phyloP scores from a whole-genome alignment of 352 stramenopile species.

The Phytophthora pini region DNA sequence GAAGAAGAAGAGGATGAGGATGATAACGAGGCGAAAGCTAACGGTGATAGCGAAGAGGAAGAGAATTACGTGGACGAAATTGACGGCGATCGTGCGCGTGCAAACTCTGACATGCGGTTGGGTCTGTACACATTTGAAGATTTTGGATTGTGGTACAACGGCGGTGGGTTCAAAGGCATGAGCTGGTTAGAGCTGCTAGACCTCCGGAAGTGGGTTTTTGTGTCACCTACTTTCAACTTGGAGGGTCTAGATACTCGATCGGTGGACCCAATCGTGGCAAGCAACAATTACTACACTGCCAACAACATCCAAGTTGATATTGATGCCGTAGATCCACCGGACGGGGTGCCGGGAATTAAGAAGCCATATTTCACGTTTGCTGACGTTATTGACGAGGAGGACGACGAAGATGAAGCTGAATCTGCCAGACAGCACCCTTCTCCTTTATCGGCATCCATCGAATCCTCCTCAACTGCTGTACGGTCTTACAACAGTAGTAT shows the following conservation, averaged over 20 bases:
- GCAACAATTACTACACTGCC: slow-evolving; percentile 85
- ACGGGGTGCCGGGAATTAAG: slow-evolving; percentile 40
- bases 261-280: slow-evolving; percentile 75
- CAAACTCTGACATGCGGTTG: slow-evolving; percentile 58
- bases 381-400: slow-evolving; percentile 71
- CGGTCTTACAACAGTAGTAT: slow-evolving; percentile 58
- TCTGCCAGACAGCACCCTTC: slow-evolving; percentile 14
- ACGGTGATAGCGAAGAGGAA: slow-evolving; percentile 27
- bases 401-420: slow-evolving; percentile 61
- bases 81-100: slow-evolving; percentile 45
- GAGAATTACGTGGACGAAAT: slow-evolving; percentile 45
- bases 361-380: slow-evolving; percentile 65
- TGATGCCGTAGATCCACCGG: slow-evolving; percentile 49
- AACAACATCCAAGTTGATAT: slow-evolving; percentile 88
- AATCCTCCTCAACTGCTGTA: slow-evolving; percentile 64
- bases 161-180: slow-evolving; percentile 74
- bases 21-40: slow-evolving; percentile 30
- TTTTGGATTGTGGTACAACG: slow-evolving; percentile 89
- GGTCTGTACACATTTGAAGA: slow-evolving; percentile 84
- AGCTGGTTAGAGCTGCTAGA: slow-evolving; percentile 89
- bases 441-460: slow-evolving; percentile 50
- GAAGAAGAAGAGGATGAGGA: slow-evolving; percentile 35
- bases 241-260: slow-evolving; percentile 72
- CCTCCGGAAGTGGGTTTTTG: slow-evolving; percentile 85
- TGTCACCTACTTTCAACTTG: slow-evolving; percentile 72